Percentiles rank a stretch among this genome's conserved stretches.
phyloP scores from a whole-genome alignment of 192 early-diverging fungal genomes.

The Lunasporangiospora selenospora region DNA sequence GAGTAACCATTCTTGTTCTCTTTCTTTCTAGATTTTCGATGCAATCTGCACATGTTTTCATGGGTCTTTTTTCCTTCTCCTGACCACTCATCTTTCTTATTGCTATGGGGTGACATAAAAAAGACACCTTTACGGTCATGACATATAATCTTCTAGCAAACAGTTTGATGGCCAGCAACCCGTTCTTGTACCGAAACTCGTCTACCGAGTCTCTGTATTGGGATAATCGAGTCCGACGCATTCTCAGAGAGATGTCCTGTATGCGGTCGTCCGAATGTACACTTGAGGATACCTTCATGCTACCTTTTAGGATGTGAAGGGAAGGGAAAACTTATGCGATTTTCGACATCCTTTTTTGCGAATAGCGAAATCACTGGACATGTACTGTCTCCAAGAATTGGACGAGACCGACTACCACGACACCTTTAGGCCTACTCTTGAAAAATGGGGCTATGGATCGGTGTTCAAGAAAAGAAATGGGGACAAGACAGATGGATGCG shows the following conservation, averaged over 20 bases:
- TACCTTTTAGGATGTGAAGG: too few species aligned
- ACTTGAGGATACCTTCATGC: too few species aligned
- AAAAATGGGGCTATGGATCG: constrained; percentile 11
- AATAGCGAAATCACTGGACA: constrained; percentile 18
- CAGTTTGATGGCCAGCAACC: constrained; percentile 1
- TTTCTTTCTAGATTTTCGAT: too few species aligned
- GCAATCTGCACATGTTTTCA: too few species aligned
- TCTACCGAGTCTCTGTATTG: neutral
- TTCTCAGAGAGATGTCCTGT: constrained; percentile 23
- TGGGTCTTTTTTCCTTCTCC: neutral
- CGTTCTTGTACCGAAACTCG: constrained; percentile 9
- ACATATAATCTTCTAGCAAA: constrained; percentile 33
- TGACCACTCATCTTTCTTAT: too few species aligned
- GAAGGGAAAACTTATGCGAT: neutral
- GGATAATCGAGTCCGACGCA: neutral
- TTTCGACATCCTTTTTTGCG: neutral
- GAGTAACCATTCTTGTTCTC: too few species aligned
- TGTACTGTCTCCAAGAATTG: constrained; percentile 43
- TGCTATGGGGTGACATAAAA: too few species aligned
- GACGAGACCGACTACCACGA: constrained; percentile 7
- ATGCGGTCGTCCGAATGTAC: too few species aligned
- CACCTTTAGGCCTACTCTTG: constrained; percentile 1
- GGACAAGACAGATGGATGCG: constrained; percentile 28
- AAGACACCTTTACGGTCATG: constrained; percentile 35
- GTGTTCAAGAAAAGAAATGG: constrained; percentile 23